These are phyloP conservation scores for Zasmidium angulare DNA, from an alignment of 2,329 filamentous ascomycete species.

Conservation along the genomic window DNA sequence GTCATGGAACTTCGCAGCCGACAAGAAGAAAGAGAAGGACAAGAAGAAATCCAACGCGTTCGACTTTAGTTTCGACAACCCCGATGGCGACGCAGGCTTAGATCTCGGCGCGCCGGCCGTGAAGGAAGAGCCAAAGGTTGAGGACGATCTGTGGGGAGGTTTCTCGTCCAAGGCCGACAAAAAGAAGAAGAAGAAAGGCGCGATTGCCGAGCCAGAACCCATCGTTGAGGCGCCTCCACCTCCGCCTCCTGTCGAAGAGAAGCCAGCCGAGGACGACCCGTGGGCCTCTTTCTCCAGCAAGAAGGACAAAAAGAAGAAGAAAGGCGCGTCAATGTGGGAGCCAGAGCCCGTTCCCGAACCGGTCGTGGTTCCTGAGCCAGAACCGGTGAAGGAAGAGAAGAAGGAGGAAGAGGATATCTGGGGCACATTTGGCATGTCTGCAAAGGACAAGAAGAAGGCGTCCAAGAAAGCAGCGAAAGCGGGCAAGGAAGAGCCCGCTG, in stretches of 20 bases:
- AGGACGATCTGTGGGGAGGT: conserved; percentile 27
- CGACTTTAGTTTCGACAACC: conserved; percentile 31
- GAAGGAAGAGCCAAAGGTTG: conserved; percentile 23
- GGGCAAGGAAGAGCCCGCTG: conserved; percentile 32
- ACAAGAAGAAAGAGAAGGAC: conserved; percentile 34
- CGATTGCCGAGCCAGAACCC: conserved; percentile 23
- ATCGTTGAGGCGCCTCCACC: conserved; percentile 27
- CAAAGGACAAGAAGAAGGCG: conserved; percentile 47
- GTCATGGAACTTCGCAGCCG: conserved; percentile 30
- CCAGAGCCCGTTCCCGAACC: conserved; percentile 36
- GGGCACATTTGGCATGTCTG: conserved; percentile 31
- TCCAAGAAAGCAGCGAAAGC: conserved; percentile 50
- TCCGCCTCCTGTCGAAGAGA: conserved; percentile 26
- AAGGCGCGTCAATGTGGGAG: conserved; percentile 31
- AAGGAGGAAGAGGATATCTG: conserved; percentile 41
- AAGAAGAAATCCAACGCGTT: conserved; percentile 38
- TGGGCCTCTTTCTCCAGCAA: conserved; percentile 33
- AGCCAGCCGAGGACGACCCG: conserved; percentile 34
- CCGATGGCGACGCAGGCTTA: conserved; percentile 13
- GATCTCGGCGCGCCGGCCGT: conserved; percentile 24
- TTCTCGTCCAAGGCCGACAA: conserved; percentile 34
- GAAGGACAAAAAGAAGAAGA: conserved; percentile 48
- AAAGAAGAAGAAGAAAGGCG: conserved; percentile 34
- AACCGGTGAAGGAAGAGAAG: conserved; percentile 36
- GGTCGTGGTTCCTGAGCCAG: conserved; percentile 40